A percentile compares a stretch with the other conserved stretches of the same genome.
phyloP scores from a whole-genome alignment of 1,284 basidiomycete genomes.

The Exsudoporus floridanus region DNA sequence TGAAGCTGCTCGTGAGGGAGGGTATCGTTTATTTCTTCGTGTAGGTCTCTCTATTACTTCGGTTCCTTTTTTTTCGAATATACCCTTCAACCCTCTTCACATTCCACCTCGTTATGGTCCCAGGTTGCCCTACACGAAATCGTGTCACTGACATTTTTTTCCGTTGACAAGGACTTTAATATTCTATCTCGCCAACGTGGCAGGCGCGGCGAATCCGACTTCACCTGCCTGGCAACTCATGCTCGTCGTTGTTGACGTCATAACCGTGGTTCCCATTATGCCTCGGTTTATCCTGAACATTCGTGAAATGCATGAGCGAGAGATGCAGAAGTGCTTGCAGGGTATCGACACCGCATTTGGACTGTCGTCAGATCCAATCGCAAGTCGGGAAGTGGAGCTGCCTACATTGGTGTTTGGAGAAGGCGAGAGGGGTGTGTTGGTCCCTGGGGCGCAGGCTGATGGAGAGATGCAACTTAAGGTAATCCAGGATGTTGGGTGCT shows the following conservation, averaged over 20 bases:
- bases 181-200: too few species aligned
- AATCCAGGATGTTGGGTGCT: too few species aligned
- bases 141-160: not conserved
- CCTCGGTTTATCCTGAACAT: not conserved
- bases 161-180: not conserved
- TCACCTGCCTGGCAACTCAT: not conserved
- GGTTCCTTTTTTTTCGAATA: not conserved
- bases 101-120: too few species aligned
- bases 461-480: not conserved
- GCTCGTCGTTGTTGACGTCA: not conserved
- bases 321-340: too few species aligned
- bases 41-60: not conserved
- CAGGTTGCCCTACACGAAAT: too few species aligned
- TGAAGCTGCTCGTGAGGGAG: constrained; percentile 5
- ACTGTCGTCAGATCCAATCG: not conserved
- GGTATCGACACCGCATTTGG: not conserved
- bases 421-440: not conserved
- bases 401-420: not conserved
- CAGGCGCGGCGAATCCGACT: too few species aligned
- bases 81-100: not conserved
- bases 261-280: not conserved
- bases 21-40: constrained; percentile 8
- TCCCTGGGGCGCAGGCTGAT: not conserved
- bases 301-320: not conserved
- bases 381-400: too few species aligned